Evolutionary conservation across 139 green algal genomes (phyloP).

Genomic region (Haematococcus sp.): DNA sequence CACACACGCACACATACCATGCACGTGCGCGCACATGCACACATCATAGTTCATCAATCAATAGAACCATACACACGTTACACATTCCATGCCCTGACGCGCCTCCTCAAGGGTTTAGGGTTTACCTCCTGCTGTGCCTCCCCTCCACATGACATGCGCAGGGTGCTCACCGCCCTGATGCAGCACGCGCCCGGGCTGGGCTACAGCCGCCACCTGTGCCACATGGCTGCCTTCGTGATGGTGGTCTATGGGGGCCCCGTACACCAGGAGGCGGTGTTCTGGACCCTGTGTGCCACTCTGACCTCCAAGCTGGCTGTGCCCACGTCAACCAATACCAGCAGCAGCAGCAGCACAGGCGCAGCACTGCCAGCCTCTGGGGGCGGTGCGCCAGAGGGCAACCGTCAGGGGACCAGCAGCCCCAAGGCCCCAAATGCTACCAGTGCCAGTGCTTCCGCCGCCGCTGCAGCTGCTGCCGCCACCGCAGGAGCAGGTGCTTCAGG

Average conservation of each 20-base stretch:
- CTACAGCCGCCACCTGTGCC: not conserved
- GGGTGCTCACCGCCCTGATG: not conserved
- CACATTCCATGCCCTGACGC: too few relatives aligned
- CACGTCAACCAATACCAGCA: not conserved
- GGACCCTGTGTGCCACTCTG: conserved; percentile 35
- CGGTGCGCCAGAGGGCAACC: too few relatives aligned
- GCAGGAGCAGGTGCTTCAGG: not conserved
- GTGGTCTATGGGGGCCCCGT: not conserved
- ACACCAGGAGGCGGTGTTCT: conserved; percentile 40
- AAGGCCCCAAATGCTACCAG: not conserved
- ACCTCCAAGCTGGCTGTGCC: conserved; percentile 7
- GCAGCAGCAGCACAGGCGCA: not conserved
- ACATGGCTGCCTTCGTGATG: conserved; percentile 1
- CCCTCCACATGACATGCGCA: too few relatives aligned
- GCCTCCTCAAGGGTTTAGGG: too few relatives aligned
- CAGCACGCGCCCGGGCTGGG: not conserved
- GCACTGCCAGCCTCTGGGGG: too few relatives aligned
- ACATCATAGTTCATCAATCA: too few relatives aligned
- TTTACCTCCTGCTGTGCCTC: too few relatives aligned
- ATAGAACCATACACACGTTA: too few relatives aligned
- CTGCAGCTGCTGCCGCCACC: not conserved
- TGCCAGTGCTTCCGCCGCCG: not conserved
- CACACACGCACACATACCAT: too few relatives aligned
- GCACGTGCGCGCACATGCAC: too few relatives aligned
- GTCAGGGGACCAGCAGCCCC: too few relatives aligned